Conservation (phyloP, 23 red algal species). For the Gracilariopsis chorda region DNA sequence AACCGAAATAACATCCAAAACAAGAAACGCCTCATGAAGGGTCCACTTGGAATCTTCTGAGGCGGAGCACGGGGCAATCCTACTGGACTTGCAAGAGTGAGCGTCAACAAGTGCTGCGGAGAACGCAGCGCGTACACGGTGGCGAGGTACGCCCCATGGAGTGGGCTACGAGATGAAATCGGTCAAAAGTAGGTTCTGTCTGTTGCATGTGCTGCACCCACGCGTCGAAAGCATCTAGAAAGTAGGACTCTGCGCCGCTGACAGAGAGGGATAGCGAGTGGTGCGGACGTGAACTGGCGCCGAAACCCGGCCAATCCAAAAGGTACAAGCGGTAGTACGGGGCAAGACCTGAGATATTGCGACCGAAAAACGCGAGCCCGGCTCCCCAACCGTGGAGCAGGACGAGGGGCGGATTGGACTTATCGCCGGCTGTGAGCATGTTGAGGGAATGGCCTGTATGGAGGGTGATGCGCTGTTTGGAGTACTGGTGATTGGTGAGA, state of each 20-base stretch:
- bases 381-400: slow-evolving; percentile 85
- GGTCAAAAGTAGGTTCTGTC: neutral
- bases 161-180: slow-evolving; percentile 70
- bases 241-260: slow-evolving; percentile 37
- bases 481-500: slow-evolving; percentile 31
- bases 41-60: neutral
- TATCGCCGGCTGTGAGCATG: slow-evolving; percentile 43
- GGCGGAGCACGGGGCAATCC: slow-evolving; percentile 66
- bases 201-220: slow-evolving; percentile 24
- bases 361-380: slow-evolving; percentile 72
- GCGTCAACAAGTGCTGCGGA: slow-evolving; percentile 22
- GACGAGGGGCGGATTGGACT: slow-evolving; percentile 47
- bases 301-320: slow-evolving; percentile 87
- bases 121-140: slow-evolving; percentile 38
- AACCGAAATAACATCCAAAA: slow-evolving; percentile 37
- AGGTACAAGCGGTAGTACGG: slow-evolving; percentile 54
- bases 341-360: slow-evolving; percentile 53
- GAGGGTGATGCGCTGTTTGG: slow-evolving; percentile 23
- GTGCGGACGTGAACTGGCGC: slow-evolving; percentile 62
- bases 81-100: slow-evolving; percentile 69
- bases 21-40: slow-evolving; percentile 5
- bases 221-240: slow-evolving; percentile 38
- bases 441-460: slow-evolving; percentile 49
- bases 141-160: slow-evolving; percentile 75
- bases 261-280: neutral